phyloP scores from a whole-genome alignment of 2,329 filamentous ascomycete genomes.

The Dactylellina drechsleri region DNA sequence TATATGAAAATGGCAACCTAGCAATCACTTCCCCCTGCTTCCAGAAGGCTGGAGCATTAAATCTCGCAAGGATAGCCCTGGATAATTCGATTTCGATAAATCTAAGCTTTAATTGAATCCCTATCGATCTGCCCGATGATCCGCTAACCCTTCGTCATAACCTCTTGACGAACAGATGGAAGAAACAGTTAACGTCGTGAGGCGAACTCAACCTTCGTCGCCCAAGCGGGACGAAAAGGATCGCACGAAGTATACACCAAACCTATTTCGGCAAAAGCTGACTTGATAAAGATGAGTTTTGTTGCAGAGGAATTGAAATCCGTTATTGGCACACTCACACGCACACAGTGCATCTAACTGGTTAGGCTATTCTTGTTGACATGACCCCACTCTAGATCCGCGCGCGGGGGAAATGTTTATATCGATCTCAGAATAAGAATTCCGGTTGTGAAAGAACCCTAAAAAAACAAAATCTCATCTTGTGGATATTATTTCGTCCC shows the following conservation, averaged over 20 bases:
- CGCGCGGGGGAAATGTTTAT: constrained; percentile 10
- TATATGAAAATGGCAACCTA: too few relatives aligned
- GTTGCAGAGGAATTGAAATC: constrained; percentile 21
- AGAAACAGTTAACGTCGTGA: constrained; percentile 22
- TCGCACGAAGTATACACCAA: too few relatives aligned
- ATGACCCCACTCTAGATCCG: constrained; percentile 6
- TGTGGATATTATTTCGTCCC: constrained; percentile 29
- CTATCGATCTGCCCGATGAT: constrained; percentile 55
- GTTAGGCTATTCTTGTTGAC: constrained; percentile 1
- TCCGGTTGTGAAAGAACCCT: neutral
- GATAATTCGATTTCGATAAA: constrained; percentile 16
- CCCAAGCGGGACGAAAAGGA: too few relatives aligned
- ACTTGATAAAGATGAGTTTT: constrained; percentile 9
- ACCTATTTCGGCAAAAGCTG: constrained; percentile 11
- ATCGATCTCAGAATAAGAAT: constrained; percentile 33
- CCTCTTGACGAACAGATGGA: constrained; percentile 41
- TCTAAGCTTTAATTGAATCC: constrained; percentile 50
- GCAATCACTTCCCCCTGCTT: constrained; percentile 22
- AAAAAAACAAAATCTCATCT: neutral
- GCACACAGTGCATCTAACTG: too few relatives aligned
- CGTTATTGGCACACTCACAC: constrained; percentile 14
- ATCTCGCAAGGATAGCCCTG: constrained; percentile 34
- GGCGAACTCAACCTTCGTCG: constrained; percentile 27
- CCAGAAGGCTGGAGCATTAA: constrained; percentile 44
- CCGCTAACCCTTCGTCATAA: constrained; percentile 52